These are phyloP conservation scores for Eimeria acervulina DNA, from an alignment of 169 alveolate species.

Conservation along the genomic window DNA sequence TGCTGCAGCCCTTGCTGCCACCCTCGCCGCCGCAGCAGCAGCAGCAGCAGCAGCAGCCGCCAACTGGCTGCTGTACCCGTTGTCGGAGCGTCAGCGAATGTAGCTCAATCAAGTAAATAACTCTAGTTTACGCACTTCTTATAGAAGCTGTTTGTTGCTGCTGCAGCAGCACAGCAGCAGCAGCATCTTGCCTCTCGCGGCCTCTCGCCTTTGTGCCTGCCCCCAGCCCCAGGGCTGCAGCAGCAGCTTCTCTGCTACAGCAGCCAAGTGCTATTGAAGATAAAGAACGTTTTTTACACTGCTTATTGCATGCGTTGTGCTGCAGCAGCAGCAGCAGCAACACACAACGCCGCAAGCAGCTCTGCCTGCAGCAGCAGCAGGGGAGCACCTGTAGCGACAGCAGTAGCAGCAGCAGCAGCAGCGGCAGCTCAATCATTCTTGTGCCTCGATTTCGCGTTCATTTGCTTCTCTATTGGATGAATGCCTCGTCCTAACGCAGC, in stretches of 20 bases:
- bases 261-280: conserved; percentile 41
- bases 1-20: conserved; percentile 73
- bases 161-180: conserved; percentile 68
- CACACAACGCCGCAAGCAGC: conserved; percentile 41
- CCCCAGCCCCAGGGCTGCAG: conserved; percentile 67
- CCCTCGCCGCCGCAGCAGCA: conserved; percentile 48
- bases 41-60: conserved; percentile 66
- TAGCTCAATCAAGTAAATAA: conserved; percentile 3
- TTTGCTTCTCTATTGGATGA: neutral
- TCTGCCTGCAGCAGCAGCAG: conserved; percentile 7
- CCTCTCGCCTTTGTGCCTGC: conserved; percentile 3
- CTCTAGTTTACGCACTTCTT: neutral
- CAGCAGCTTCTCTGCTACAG: conserved; percentile 55
- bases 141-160: conserved; percentile 51
- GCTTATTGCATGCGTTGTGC: neutral
- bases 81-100: conserved; percentile 38
- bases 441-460: neutral
- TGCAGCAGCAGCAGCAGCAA: conserved; percentile 65
- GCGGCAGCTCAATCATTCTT: neutral
- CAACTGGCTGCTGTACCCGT: conserved; percentile 57
- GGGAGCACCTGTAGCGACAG: conserved; percentile 48
- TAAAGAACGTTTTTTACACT: conserved; percentile 29
- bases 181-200: neutral
- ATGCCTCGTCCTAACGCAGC: conserved; percentile 16
- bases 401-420: conserved; percentile 59